Evolutionary conservation across 345 rosid species (phyloP).

Genomic region (Noccaea bulbosa): DNA sequence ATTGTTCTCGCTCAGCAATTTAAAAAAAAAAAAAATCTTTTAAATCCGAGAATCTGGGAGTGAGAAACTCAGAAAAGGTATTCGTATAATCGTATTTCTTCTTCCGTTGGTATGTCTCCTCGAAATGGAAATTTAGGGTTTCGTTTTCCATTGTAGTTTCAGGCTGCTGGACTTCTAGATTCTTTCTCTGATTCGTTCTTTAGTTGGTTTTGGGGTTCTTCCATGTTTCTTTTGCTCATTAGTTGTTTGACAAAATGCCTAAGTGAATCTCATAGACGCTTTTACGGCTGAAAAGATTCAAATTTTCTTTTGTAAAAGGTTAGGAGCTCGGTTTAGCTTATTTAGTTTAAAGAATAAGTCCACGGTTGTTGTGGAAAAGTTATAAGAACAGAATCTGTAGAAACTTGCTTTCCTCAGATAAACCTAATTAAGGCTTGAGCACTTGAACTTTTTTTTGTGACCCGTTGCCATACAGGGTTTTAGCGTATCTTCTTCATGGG

Average conservation of each 20-base stretch:
- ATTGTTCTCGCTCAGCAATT: too few relatives aligned
- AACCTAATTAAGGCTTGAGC: too few relatives aligned
- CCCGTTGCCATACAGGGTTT: conserved; percentile 79
- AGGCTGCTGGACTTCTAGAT: too few relatives aligned
- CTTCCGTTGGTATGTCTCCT: too few relatives aligned
- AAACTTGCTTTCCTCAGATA: neutral
- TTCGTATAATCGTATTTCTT: too few relatives aligned
- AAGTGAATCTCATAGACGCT: neutral
- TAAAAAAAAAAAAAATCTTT: too few relatives aligned
- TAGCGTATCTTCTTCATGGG: conserved; percentile 82
- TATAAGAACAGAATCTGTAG: neutral
- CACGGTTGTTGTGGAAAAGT: neutral
- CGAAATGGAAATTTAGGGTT: too few relatives aligned
- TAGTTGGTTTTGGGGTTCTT: neutral
- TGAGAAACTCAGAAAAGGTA: too few relatives aligned
- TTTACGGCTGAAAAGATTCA: neutral
- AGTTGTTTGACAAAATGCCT: conserved; percentile 35
- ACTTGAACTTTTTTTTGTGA: too few relatives aligned
- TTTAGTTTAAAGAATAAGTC: neutral
- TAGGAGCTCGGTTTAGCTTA: neutral
- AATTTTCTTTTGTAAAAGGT: neutral
- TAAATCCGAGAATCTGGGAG: too few relatives aligned
- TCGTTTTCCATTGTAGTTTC: too few relatives aligned
- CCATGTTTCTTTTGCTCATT: conserved; percentile 4
- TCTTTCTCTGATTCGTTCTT: too few relatives aligned